phyloP scores from a whole-genome alignment of 352 stramenopile genomes.

The Phytophthora pini region DNA sequence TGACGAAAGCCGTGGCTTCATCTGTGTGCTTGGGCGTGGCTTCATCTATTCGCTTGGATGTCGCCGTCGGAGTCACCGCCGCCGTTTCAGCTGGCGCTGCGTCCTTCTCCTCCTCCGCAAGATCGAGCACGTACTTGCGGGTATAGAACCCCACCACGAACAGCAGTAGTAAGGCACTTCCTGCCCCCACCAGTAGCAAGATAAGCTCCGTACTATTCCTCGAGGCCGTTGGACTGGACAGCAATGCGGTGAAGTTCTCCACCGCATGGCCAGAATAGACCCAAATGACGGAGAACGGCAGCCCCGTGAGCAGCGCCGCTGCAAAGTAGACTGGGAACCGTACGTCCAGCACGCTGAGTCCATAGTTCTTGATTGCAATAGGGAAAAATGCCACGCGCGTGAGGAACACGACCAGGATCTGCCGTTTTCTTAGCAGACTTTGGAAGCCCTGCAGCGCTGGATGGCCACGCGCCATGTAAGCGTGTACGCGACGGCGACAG shows the following conservation, averaged over 20 bases:
- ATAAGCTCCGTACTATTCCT: constrained; percentile 57
- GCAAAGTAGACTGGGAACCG: constrained; percentile 69
- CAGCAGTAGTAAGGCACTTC: constrained; percentile 64
- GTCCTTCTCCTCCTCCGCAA: constrained; percentile 58
- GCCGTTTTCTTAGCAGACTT: constrained; percentile 57
- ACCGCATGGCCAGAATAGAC: constrained; percentile 78
- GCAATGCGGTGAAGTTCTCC: constrained; percentile 60
- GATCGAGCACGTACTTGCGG: constrained; percentile 66
- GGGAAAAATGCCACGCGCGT: constrained; percentile 84
- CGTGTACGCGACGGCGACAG: constrained; percentile 61
- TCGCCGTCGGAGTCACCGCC: not conserved
- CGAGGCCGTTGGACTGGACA: constrained; percentile 47
- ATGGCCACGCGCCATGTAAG: constrained; percentile 74
- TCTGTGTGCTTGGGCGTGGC: constrained; percentile 8
- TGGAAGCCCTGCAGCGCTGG: constrained; percentile 75
- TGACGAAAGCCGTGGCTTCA: constrained; percentile 19
- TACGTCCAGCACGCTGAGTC: constrained; percentile 82
- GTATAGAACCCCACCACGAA: constrained; percentile 73
- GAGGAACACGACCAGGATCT: constrained; percentile 83
- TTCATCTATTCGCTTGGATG: too few species aligned
- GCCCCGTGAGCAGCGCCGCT: constrained; percentile 67
- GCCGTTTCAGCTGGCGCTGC: not conserved
- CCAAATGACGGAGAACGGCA: constrained; percentile 81
- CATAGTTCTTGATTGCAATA: constrained; percentile 89
- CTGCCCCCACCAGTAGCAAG: constrained; percentile 61